These are phyloP conservation scores for Entonaema liquescens DNA, from an alignment of 495 filamentous ascomycete genomes.

Conservation along the genomic window DNA sequence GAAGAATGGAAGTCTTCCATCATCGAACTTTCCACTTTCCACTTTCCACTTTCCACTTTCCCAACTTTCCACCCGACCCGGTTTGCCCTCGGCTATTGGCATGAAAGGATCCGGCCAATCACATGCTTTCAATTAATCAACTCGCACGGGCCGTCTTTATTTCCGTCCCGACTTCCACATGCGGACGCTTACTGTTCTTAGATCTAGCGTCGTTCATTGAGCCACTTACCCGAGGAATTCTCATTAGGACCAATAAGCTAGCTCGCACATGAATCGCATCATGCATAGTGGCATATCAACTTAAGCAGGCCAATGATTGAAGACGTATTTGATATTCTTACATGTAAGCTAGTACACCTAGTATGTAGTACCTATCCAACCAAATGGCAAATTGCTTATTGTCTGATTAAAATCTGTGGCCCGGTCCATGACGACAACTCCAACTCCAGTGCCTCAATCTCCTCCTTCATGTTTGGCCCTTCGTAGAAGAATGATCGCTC, in stretches of 20 bases:
- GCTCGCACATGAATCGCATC: slow-evolving; percentile 12
- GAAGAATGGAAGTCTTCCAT: slow-evolving; percentile 34
- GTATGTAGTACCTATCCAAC: background rate
- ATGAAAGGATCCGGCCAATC: slow-evolving; percentile 40
- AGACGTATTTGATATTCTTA: slow-evolving; percentile 23
- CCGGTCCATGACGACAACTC: too few relatives aligned
- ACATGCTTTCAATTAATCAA: slow-evolving; percentile 47
- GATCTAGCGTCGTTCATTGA: background rate
- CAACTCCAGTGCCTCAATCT: background rate
- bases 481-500: slow-evolving; percentile 13
- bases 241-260: slow-evolving; percentile 14
- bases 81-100: slow-evolving; percentile 48
- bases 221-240: background rate
- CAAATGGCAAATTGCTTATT: too few relatives aligned
- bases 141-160: slow-evolving; percentile 22
- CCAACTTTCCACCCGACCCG: slow-evolving; percentile 46
- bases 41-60: too few relatives aligned
- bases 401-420: too few relatives aligned
- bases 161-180: slow-evolving; percentile 27
- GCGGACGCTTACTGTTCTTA: slow-evolving; percentile 1
- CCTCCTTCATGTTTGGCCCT: slow-evolving; percentile 12
- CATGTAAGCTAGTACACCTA: background rate
- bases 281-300: background rate
- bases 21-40: slow-evolving; percentile 31
- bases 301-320: slow-evolving; percentile 14